Base-by-base conservation (phyloP, 129 eudicot species). In the Chrysanthemum lavandulifolium region DNA sequence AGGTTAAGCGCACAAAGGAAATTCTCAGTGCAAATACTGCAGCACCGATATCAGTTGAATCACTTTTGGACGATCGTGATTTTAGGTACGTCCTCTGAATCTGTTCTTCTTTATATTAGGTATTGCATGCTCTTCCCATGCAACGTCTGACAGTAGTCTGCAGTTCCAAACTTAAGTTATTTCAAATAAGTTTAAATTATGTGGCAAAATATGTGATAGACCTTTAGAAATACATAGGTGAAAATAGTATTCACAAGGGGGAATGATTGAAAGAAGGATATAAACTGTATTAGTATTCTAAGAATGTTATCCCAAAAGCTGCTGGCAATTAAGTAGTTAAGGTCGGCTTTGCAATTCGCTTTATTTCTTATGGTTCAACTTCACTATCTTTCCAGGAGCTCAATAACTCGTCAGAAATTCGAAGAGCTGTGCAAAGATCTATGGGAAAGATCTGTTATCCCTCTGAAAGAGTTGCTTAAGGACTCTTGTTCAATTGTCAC, bases 1-100 rank as follows among this genome's bases (percentile, higher is more conserved):
- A 95, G 74, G 97, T 91, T 58, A 95, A 95, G 85, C 97, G 97
- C 54, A 90, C 99, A 31, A 95, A 95, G 80, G 97, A 95, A 84
- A 95, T 95, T 76, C 87, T 90, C 52, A 91, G 97, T 85, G 99
- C 99, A 45, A 90, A 88, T 83, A 84, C 92, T 40, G 77, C 78
- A 82, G 96, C 99, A 58, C 99, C 97, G 29, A 82, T 95, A 59
- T 95, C 97, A 60, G 99, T 95, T 43, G 99, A 95, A 73, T 90
- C 99, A 54, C 84, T 90, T 49, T 81, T 90, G 63, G 99, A 95
- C 72, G 99, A 95, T 62, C 89, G 89, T 75, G 99, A 95, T 80
- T 95, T 95, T 69, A 95, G 99, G 99, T 91, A 79, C 70, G 78
- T 67, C 3, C 40, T 23, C 48, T 43, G 31, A 60, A 27, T 61